Conservation (phyloP, 306 rosid genomes). For the Cicer cuneatum region DNA sequence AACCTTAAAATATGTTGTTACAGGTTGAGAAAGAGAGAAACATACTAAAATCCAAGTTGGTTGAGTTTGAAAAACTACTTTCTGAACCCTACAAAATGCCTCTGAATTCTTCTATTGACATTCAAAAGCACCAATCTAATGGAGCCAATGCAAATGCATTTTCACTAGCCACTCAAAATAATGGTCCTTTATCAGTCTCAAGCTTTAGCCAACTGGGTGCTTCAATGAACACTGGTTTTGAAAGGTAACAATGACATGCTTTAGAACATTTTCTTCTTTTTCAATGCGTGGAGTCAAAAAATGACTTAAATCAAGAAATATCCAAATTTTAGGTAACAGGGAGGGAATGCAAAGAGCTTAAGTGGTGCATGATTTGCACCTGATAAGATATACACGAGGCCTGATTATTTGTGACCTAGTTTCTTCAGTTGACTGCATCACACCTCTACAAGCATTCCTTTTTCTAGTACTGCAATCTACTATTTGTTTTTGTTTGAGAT, state of each 20-base stretch:
- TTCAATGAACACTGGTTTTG: conserved; percentile 59
- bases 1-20: conserved; percentile 40
- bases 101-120: conserved; percentile 48
- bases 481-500: conserved; percentile 20
- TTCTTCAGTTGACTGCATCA: conserved; percentile 29
- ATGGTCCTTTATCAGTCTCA: conserved; percentile 69
- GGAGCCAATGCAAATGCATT: conserved; percentile 59
- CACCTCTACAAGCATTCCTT: neutral
- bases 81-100: conserved; percentile 56
- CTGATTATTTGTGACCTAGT: conserved; percentile 11
- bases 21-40: conserved; percentile 94
- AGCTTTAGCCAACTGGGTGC: conserved; percentile 84
- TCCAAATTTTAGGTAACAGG: neutral
- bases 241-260: conserved; percentile 51
- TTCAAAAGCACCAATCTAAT: conserved; percentile 50
- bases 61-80: conserved; percentile 74
- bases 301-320: conserved; percentile 10
- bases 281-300: conserved; percentile 12
- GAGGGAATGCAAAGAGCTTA: conserved; percentile 13
- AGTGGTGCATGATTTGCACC: conserved; percentile 19
- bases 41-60: conserved; percentile 69
- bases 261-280: conserved; percentile 6
- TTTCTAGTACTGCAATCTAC: conserved; percentile 21
- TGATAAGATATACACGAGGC: conserved; percentile 7
- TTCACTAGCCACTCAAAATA: conserved; percentile 53